Evolutionary conservation across 768 basidiomycete species (phyloP).

Genomic region (Mrakia gelida): DNA sequence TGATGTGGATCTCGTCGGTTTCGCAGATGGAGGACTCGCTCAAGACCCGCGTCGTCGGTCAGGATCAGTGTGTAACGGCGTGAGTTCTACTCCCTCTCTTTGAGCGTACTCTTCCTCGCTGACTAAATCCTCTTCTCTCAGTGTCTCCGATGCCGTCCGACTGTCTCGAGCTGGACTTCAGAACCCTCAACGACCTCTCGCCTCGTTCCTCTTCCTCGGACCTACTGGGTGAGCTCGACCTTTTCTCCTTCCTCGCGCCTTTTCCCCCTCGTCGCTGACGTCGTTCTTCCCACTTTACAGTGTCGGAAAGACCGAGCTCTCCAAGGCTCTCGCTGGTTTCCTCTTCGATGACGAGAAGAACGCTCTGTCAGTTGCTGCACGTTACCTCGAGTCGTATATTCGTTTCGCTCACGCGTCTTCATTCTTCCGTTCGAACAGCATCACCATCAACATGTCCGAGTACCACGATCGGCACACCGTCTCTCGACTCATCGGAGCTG

Average conservation of each 20-base stretch:
- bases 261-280: slow-evolving; percentile 6
- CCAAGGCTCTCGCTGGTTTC: slow-evolving; percentile 82
- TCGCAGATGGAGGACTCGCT: slow-evolving; percentile 85
- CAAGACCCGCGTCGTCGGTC: slow-evolving; percentile 73
- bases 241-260: slow-evolving; percentile 42
- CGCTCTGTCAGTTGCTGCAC: slow-evolving; percentile 59
- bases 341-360: slow-evolving; percentile 83
- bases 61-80: slow-evolving; percentile 78
- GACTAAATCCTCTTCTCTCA: background rate
- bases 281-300: slow-evolving; percentile 39
- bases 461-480: slow-evolving; percentile 90
- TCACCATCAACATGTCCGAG: slow-evolving; percentile 92
- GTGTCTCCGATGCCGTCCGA: slow-evolving; percentile 79
- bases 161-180: slow-evolving; percentile 88
- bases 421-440: slow-evolving; percentile 48
- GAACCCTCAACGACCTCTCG: slow-evolving; percentile 81
- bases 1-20: background rate
- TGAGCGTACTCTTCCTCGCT: background rate
- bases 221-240: slow-evolving; percentile 68
- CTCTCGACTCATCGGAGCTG: slow-evolving; percentile 82
- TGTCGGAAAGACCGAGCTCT: slow-evolving; percentile 71
- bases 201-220: slow-evolving; percentile 86
- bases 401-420: background rate
- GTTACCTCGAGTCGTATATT: background rate
- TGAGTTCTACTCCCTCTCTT: background rate